Evolutionary conservation across 169 alveolate species (phyloP), one percentile per base, ranked within the genome.

Genomic region (Blepharisma undulans): DNA sequence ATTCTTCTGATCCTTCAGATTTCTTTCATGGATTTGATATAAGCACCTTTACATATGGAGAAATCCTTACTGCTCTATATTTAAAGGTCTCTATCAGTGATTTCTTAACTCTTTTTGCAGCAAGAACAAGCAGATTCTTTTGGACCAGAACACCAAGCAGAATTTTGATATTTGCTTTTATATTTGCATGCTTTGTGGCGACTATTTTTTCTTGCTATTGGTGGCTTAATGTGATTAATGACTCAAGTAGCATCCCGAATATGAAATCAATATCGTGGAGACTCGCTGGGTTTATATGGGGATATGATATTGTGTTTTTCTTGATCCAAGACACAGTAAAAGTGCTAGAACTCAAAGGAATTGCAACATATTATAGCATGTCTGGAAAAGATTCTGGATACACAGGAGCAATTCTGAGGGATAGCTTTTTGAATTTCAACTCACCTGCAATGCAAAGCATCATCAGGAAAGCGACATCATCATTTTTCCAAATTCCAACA

Each of bases 141-240:
- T 84, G 30, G 34, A 84, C 79, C 22, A 84, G 89, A 36, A 84
- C 32, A 22, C 89, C 89, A 84, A 77, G 89, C 22, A 84, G 18
- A 6, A 22, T 59, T 1, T 77, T 84, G 27, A 21, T 59, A 16
- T 33, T 29, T 4, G 89, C 89, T 16, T 33, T 25, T 4, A 59
- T 59, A 2, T n/a, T 84, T 22, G 89, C 89, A 0, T 32, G 32
- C 8, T 36, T 59, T 21, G 78, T 59, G 61, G 78, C 89, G 36
- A 84, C 89, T 10, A 21, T 84, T 14, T 36, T 84, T 29, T 34
- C 89, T 32, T 25, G 27, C 10, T 33, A 36, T 30, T 84, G 89
- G 89, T 33, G 22, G 77, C 48, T 84, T 36, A 59, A 84, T 77
- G 80, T 74, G 80, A 74, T 25, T 29, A 29, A 74, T 25, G 80